Evolutionary conservation across 768 basidiomycete genomes (phyloP), one percentile per base, ranked within the genome.

Genomic region (Kondoa subrosea): DNA sequence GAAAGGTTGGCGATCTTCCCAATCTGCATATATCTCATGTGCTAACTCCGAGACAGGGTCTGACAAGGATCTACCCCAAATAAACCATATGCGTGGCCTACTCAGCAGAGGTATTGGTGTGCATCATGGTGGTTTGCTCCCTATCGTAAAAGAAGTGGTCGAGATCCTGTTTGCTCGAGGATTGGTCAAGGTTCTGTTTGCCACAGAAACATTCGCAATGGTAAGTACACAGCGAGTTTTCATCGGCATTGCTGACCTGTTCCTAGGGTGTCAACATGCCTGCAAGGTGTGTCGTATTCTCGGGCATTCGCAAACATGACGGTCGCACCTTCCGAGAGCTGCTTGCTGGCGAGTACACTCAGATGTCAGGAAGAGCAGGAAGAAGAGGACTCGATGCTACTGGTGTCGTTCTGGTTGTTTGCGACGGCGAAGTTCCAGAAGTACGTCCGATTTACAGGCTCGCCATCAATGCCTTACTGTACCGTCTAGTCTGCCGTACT

Each of bases 161-260:
- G 95, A 99, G 77, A 87, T 97, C 56, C 81, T 99, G 21, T 99
- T 99, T 76, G 88, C 91, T 8, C 84, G 91, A 57, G 95, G 95
- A 21, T 79, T 97, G 63, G 92, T 99, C 69, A 97, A 96, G 77
- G 84, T 95, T 26, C 79, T 99, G 4, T 99, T 99, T 76, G 95
- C 95, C 0, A 99, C 95, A 2, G 95, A 99, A 78, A 99, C 95
- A 0, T 99, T 99, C 76, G 93, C 93, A 0, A 97, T 99, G 93
- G 92, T 91, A 67, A 67, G 80, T 74, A n/a, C 27, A 3, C 31
- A 27, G 33, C 31, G 25, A 15, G 34, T 60, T 8, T 56, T 2
- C 14, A 25, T 29, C n/a, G 27, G 2, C 4, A 56, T 33, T 33
- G 56, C 67, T 64, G 27, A 57, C 8, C 56, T 56, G n/a, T 17